phyloP scores from a whole-genome alignment of 2,329 filamentous ascomycete species.

The Cladosporium sp. region DNA sequence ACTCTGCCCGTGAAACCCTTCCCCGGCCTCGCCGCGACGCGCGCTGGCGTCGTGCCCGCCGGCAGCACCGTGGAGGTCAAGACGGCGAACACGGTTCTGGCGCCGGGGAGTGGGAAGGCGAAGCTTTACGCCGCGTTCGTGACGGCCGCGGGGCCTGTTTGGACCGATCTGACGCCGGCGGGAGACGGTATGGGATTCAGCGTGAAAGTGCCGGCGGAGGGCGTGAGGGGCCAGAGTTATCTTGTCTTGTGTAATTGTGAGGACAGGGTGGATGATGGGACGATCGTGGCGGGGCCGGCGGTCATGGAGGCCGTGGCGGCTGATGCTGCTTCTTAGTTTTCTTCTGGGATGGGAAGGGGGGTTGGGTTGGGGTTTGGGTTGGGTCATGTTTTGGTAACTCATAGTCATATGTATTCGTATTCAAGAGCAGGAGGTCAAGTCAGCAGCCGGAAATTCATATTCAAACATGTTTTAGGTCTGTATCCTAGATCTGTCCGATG shows the following conservation, averaged over 20 bases:
- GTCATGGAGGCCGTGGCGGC: constrained; percentile 23
- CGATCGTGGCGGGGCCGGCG: constrained; percentile 21
- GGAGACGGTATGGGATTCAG: constrained; percentile 19
- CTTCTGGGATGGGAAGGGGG: too few species aligned
- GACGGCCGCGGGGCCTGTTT: constrained; percentile 18
- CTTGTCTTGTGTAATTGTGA: constrained; percentile 21
- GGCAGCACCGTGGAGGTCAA: constrained; percentile 16
- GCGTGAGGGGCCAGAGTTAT: constrained; percentile 22
- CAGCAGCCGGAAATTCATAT: too few species aligned
- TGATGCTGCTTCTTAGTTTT: too few species aligned
- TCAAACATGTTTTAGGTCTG: too few species aligned
- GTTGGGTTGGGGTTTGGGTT: too few species aligned
- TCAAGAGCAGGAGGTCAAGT: too few species aligned
- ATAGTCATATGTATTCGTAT: too few species aligned
- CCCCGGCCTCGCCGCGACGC: constrained; percentile 19
- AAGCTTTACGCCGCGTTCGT: constrained; percentile 21
- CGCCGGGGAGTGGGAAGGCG: constrained; percentile 9
- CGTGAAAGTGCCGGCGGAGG: constrained; percentile 19
- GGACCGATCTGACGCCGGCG: constrained; percentile 12
- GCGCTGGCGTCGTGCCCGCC: constrained; percentile 15
- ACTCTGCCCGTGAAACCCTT: constrained; percentile 53
- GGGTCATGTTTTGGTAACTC: too few species aligned
- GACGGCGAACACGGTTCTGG: constrained; percentile 15
- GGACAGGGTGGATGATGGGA: constrained; percentile 17
- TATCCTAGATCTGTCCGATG: too few species aligned